Base-by-base conservation (phyloP, 345 rosid species). In the Populus davidiana region DNA sequence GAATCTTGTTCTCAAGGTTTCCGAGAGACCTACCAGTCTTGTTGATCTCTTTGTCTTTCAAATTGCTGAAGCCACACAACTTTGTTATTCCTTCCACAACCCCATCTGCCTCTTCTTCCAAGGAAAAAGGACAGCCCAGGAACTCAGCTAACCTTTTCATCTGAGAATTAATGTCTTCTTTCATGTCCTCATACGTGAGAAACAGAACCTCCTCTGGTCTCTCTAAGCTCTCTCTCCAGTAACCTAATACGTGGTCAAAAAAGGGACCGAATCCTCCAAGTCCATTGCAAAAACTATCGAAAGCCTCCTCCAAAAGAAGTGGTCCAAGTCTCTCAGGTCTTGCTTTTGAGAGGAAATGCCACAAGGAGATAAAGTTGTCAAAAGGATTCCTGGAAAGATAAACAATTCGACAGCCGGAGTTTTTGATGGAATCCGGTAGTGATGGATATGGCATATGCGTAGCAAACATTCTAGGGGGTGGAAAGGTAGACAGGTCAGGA, bases 141-240 rank as follows among this genome's bases (percentile, higher is more conserved):
- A 78, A 78, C 44, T 23, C 27, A 20, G 72, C 81, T 25, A 72
- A 8, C 78, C 56, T 84, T 77, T 75, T 84, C 69, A 86, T 25
- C 47, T 78, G 64, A 35, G 23, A 67, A 6, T 10, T 21, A 6
- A 17, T 29, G 33, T 86, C 86, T 27, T 72, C 76, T 72, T 83
- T 86, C 85, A 83, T 29, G 10, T 86, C 88, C 71, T 83, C 86
- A 65, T 81, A 83, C 73, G 66, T 81, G 10, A 86, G 31, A 79
- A 86, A 65, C 52, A 83, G 31, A 33, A 86, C 82, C 71, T 77
- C 69, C 1, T 73, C 67, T 9, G 85, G 82, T 6, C 61, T 63
- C 61, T 77, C 82, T 72, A 49, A 23, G 82, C 86, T 83, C 56
- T 50, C 65, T 17, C 72, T 81, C 86, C 84, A 86, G 11, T 81